Conservation (phyloP, 2,329 filamentous ascomycete genomes). For the Alternaria viburni region DNA sequence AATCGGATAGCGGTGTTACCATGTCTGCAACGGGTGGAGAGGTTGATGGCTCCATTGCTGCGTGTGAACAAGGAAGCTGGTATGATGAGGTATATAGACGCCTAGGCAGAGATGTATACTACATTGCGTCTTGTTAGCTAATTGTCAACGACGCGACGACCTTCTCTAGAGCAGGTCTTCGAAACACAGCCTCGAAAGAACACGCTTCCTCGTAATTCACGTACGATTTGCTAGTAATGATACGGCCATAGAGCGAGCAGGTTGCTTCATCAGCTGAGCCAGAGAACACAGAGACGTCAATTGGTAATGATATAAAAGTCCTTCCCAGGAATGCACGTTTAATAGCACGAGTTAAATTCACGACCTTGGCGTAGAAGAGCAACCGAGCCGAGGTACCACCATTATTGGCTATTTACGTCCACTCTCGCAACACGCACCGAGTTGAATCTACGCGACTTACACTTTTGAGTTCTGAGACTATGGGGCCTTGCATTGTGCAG, state of each 20-base stretch:
- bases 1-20: slow-evolving; percentile 36
- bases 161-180: background rate
- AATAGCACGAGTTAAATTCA: background rate
- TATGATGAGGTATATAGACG: background rate
- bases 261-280: background rate
- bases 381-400: slow-evolving; percentile 9
- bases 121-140: background rate
- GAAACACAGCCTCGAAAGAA: background rate
- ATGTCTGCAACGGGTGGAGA: background rate
- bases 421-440: background rate
- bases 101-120: background rate
- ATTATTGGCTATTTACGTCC: background rate
- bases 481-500: background rate
- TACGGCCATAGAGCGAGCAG: background rate
- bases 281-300: background rate
- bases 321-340: background rate
- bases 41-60: slow-evolving; percentile 16
- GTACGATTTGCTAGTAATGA: background rate
- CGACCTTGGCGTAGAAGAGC: slow-evolving; percentile 7
- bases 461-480: background rate
- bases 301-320: background rate
- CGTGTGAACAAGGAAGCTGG: background rate
- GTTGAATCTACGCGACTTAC: background rate
- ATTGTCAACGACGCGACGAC: background rate
- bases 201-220: background rate